These are phyloP conservation scores for Sporormia fimetaria DNA, from an alignment of 495 filamentous ascomycete genomes.

Conservation along the genomic window DNA sequence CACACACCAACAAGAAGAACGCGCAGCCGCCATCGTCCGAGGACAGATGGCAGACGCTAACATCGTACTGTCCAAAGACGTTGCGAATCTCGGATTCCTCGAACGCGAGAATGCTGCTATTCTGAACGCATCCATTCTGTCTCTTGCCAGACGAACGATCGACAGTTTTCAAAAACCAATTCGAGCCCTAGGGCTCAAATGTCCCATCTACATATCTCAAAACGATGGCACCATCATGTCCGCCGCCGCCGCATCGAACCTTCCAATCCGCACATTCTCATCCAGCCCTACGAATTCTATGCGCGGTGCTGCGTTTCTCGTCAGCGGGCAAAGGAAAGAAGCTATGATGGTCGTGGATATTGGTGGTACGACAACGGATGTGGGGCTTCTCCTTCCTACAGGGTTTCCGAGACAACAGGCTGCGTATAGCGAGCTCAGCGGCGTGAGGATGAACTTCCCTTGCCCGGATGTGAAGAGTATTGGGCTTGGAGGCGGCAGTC, in stretches of 20 bases:
- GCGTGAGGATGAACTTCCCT: conserved; percentile 43
- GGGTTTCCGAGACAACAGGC: conserved; percentile 46
- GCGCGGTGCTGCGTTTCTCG: conserved; percentile 39
- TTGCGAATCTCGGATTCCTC: conserved; percentile 40
- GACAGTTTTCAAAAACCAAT: conserved; percentile 36
- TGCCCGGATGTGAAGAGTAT: conserved; percentile 43
- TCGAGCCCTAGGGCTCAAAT: conserved; percentile 33
- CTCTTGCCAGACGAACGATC: conserved; percentile 38
- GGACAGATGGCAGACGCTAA: conserved; percentile 38
- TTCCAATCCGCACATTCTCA: conserved; percentile 42
- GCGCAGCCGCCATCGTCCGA: conserved; percentile 36
- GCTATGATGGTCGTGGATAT: conserved; percentile 40
- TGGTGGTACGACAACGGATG: conserved; percentile 47
- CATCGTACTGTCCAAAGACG: conserved; percentile 37
- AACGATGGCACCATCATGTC: conserved; percentile 42
- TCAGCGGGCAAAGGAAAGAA: conserved; percentile 15
- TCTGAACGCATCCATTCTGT: conserved; percentile 40
- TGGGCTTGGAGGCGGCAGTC: conserved; percentile 44
- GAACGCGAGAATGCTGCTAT: conserved; percentile 45
- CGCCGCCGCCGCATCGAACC: conserved; percentile 32
- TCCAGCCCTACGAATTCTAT: conserved; percentile 46
- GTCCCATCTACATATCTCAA: conserved; percentile 42
- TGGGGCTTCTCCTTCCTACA: conserved; percentile 41
- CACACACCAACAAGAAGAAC: conserved; percentile 39
- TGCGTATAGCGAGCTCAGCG: conserved; percentile 41